Base-by-base conservation (phyloP, 768 basidiomycete genomes). In the Cubamyces lactineus region DNA sequence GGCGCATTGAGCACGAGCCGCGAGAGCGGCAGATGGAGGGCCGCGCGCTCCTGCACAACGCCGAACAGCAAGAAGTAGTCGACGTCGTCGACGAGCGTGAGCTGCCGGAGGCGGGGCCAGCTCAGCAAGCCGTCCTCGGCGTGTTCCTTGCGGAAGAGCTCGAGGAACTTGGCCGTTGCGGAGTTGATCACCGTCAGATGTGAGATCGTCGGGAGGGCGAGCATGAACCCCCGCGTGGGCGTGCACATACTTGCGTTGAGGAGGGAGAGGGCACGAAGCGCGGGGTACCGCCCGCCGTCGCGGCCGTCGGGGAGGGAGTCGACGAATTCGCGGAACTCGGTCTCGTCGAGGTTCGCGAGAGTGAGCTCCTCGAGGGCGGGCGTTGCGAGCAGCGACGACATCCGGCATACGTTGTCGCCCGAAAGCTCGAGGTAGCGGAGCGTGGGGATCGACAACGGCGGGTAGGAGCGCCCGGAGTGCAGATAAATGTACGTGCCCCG, bases 281-380 rank as follows among this genome's bases (percentile, higher is more conserved):
- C 43, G 15, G 69, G 65, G 61, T 70, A 68, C 7, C 64, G 65
- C 24, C 50, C 46, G 24, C 60, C 53, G n/a, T 38, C 48, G 40
- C 49, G 30, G 30, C 46, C 52, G n/a, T 40, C 41, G 43, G 59
- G 63, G 12, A 70, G 67, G 34, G 59, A 66, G 34, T 58, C 60
- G 48, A 67, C 62, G 48, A 70, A 62, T 50, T 68, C 69, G 65
- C 69, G 69, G 59, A 68, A 70, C 62, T 70, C 69, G 54, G 64
- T 63, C 57, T 70, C 67, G 62, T 70, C 69, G 12, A 70, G 65
- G 57, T 70, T 70, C 46, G 69, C 69, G 48, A 70, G 69, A 40
- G 65, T 59, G 45, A 70, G 65, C 53, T 61, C 59, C 40, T 65
- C 54, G 28, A 70, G 64, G 24, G 45, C 58, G 16, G 69, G 69